Base-by-base conservation (phyloP, 2,329 filamentous ascomycete species). In the Epichloe aotearoae region DNA sequence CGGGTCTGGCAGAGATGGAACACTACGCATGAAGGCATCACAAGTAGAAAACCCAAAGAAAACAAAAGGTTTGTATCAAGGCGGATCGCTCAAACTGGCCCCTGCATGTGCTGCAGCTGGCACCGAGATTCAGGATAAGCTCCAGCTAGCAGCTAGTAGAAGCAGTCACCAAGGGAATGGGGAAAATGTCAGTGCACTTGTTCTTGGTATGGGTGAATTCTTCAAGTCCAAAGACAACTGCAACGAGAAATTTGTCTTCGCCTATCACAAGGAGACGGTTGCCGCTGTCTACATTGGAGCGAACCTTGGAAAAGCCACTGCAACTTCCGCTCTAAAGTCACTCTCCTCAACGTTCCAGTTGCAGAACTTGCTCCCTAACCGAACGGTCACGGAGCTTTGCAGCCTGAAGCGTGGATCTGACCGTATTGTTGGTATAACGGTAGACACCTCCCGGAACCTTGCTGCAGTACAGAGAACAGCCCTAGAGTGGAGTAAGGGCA, bases 181-280 rank as follows among this genome's bases (percentile, higher is more conserved):
- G 4, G 10, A 8, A 11, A 17, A 48, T 14, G 46, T 37, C 17
- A 37, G 19, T 42, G 23, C 39, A 8, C 23, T 48, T 26, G n/a
- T 41, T 17, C 37, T n/a, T 12, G 51, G 50, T 12, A 53, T 56
- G 15, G 30, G 36, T 4, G 49, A 23, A 14, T 57, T 49, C 39
- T 58, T 58, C 19, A 10, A 51, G 11, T 33, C 38, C 3, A 45
- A 52, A 7, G 54, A 58, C 15, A 58, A 58, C 54, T 58, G 54
- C 43, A 51, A 57, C 41, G 54, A 57, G 46, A 56, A 37, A 3
- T 56, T 55, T 26, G 15, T 56, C 1, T 57, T 58, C 51, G 53
- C 50, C 1, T 57, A 56, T 23, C 46, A 57, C 30, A 49, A 53
- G 23, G 4, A 53, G 30, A 52, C 49, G 3, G 54, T 55, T 30